Conservation (phyloP, 345 rosid genomes). For the Brassica cretica region DNA sequence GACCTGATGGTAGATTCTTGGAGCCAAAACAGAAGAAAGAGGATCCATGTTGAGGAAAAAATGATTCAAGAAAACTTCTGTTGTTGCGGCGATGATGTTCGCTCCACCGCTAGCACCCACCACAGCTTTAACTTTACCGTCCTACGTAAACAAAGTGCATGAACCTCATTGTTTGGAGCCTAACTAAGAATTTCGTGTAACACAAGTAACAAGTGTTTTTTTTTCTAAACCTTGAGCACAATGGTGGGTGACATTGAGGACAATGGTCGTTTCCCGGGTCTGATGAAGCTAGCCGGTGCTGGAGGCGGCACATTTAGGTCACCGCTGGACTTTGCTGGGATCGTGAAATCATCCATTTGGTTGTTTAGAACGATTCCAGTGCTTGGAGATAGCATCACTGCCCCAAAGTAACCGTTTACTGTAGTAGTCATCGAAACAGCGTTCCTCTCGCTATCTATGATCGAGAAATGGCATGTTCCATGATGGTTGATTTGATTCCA, state of each 20-base stretch:
- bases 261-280: conserved; percentile 62
- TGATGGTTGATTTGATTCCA: conserved; percentile 59
- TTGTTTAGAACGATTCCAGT: conserved; percentile 68
- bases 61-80: conserved; percentile 57
- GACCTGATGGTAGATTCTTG: conserved; percentile 67
- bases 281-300: conserved; percentile 55
- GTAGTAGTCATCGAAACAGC: conserved; percentile 64
- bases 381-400: conserved; percentile 50
- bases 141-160: conserved; percentile 27
- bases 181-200: background rate
- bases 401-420: conserved; percentile 58
- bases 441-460: conserved; percentile 51
- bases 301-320: conserved; percentile 38
- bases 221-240: conserved; percentile 45
- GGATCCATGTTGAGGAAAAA: conserved; percentile 57
- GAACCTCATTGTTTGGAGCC: background rate
- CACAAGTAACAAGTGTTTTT: background rate
- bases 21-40: conserved; percentile 53
- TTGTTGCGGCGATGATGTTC: conserved; percentile 52
- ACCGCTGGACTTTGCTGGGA: conserved; percentile 19
- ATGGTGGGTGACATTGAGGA: conserved; percentile 68
- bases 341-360: conserved; percentile 70
- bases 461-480: conserved; percentile 62
- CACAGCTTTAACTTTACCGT: conserved; percentile 47
- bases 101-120: conserved; percentile 69